phyloP scores from a whole-genome alignment of 768 basidiomycete genomes.

The Sistotremastrum suecicum region DNA sequence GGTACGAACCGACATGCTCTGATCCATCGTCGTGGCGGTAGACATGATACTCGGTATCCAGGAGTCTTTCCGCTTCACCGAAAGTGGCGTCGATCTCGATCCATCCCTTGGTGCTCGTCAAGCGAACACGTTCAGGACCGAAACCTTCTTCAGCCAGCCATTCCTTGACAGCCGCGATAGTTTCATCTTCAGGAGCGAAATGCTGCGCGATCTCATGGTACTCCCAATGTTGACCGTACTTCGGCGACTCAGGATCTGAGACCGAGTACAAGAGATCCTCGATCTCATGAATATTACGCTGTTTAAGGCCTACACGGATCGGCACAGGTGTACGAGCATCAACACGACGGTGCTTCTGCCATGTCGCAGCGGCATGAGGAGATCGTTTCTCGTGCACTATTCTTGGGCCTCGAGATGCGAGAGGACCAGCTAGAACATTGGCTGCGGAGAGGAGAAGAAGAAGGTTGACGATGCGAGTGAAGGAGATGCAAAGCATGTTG shows the following conservation, averaged over 20 bases:
- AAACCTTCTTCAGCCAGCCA: constrained; percentile 21
- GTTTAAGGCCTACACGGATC: constrained; percentile 22
- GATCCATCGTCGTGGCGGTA: constrained; percentile 24
- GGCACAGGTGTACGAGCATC: constrained; percentile 12
- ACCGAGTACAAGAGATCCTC: constrained; percentile 19
- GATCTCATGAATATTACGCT: constrained; percentile 18
- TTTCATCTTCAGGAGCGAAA: constrained; percentile 18
- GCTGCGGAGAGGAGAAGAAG: too few relatives aligned
- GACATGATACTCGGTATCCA: constrained; percentile 28
- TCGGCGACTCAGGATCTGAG: constrained; percentile 22
- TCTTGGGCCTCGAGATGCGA: too few relatives aligned
- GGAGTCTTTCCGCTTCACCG: constrained; percentile 25
- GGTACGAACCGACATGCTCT: constrained; percentile 22
- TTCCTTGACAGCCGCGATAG: constrained; percentile 13
- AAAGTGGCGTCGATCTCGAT: constrained; percentile 25
- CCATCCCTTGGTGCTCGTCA: constrained; percentile 17
- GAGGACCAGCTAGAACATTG: too few relatives aligned
- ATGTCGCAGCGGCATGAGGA: constrained; percentile 17
- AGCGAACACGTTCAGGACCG: constrained; percentile 9
- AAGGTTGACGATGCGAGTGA: too few relatives aligned
- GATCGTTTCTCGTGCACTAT: constrained; percentile 24
- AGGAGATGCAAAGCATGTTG: too few relatives aligned
- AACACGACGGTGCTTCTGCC: not conserved
- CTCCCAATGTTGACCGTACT: constrained; percentile 23
- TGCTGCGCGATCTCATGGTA: constrained; percentile 14